A percentile compares a stretch with the other conserved stretches of the same genome.
Conservation (phyloP, 495 filamentous ascomycete genomes). For the Annulohypoxylon moriforme region DNA sequence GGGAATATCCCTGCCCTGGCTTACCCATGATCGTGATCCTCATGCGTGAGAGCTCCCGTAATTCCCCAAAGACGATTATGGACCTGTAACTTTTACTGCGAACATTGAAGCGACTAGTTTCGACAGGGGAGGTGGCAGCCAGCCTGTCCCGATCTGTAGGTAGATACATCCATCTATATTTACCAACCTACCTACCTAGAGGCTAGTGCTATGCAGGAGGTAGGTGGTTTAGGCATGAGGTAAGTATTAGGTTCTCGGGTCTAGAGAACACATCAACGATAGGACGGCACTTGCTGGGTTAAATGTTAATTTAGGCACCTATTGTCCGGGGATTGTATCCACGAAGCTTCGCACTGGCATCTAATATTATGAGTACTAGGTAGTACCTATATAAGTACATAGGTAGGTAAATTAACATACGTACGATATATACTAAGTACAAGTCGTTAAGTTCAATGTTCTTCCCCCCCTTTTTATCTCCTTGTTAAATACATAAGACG, state of each 20-base stretch:
- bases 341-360: neutral
- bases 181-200: too few relatives aligned
- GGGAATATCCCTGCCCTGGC: slow-evolving; percentile 30
- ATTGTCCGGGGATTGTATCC: neutral
- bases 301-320: neutral
- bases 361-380: too few relatives aligned
- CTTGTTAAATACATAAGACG: neutral
- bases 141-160: slow-evolving; percentile 22
- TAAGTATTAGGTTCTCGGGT: too few relatives aligned
- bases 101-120: slow-evolving; percentile 14
- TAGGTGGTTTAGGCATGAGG: too few relatives aligned
- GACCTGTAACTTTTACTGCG: neutral
- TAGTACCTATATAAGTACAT: too few relatives aligned
- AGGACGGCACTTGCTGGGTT: neutral
- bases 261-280: neutral
- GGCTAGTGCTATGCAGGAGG: too few relatives aligned
- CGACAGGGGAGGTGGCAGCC: slow-evolving; percentile 30
- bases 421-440: too few relatives aligned
- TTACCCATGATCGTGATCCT: slow-evolving; percentile 46
- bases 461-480: neutral
- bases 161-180: too few relatives aligned
- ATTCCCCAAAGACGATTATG: slow-evolving; percentile 37
- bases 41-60: slow-evolving; percentile 41
- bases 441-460: neutral
- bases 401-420: too few relatives aligned